Base-by-base conservation (phyloP, 768 basidiomycete species). In the Phlegmacium glaucopus region DNA sequence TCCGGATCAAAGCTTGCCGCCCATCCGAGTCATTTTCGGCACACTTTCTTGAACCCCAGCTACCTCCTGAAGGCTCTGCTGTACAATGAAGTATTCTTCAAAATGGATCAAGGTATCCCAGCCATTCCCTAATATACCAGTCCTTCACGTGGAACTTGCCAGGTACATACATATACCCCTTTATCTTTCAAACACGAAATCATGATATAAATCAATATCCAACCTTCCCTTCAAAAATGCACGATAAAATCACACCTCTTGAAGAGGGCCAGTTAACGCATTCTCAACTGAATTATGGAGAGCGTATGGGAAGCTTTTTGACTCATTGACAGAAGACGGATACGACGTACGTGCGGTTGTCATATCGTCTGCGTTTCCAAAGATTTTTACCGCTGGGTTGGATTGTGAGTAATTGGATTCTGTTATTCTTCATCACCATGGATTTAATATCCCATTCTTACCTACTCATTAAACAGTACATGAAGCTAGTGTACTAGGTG, bases 311-410 rank as follows among this genome's bases (percentile, higher is more conserved):
- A 58, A 66, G 2, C 71, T 81, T 0, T 86, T 94, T 54, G 77
- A 83, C 40, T 59, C 64, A 1, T 70, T 93, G 50, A 68, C 54
- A 6, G 62, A 48, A 62, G 82, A 67, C 59, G 77, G 43, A 2
- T 58, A 67, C 18, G 79, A 83, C 26, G 78, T 92, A 1, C 78
- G 88, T 13, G 86, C 72, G 3, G 72, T 90, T 5, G 87, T 95
- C 0, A 66, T 95, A 1, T 80, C 85, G 1, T 91, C 90, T 0
- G 70, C 68, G 2, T 59, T 86, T 2, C 80, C 83, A 0, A 90
- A 87, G 61, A 63, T 81, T 4, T 95, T 92, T 61, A 87, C 86
- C 0, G 92, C 90, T 1, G 93, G 94, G 0, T 64, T 95, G 6
- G 93, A 95, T 61, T 61, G 92, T 90, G 53, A 26, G 73, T 63